phyloP scores from a whole-genome alignment of 2,329 filamentous ascomycete genomes.

The Arthroderma sp. region DNA sequence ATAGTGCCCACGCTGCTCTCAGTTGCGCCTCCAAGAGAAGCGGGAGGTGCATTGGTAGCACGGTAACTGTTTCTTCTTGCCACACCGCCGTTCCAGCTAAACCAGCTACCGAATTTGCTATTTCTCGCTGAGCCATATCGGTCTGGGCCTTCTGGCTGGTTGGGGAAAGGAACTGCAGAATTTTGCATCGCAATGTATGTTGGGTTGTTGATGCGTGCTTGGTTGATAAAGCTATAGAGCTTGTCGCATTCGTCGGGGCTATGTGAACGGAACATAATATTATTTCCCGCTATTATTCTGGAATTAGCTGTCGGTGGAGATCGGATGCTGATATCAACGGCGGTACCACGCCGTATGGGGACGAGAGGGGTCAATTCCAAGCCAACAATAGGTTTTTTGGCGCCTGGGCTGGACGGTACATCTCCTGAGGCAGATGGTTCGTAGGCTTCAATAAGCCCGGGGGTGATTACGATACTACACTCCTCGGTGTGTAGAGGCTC shows the following conservation, averaged over 20 bases:
- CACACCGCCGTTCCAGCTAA: conserved; percentile 37
- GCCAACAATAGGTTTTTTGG: conserved; percentile 43
- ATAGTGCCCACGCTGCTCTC: conserved; percentile 64
- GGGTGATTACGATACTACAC: conserved; percentile 49
- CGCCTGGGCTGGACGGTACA: conserved; percentile 12
- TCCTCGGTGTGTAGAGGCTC: conserved; percentile 48
- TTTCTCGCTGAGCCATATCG: conserved; percentile 34
- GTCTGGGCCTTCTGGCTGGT: conserved; percentile 39
- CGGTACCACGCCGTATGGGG: conserved; percentile 77
- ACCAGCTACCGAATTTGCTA: conserved; percentile 28
- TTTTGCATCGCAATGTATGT: conserved; percentile 71
- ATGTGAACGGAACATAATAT: conserved; percentile 81
- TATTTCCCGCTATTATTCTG: conserved; percentile 48
- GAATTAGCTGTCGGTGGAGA: conserved; percentile 67
- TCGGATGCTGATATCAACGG: conserved; percentile 84
- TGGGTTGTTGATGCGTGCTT: conserved; percentile 79
- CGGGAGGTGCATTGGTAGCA: conserved; percentile 41
- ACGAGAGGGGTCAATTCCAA: conserved; percentile 86
- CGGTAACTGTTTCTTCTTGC: conserved; percentile 39
- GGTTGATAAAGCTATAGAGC: conserved; percentile 76
- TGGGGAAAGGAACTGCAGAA: conserved; percentile 49
- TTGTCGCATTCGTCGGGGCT: conserved; percentile 64
- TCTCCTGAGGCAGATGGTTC: conserved; percentile 35
- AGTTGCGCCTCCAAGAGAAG: conserved; percentile 48
- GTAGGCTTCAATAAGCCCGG: conserved; percentile 52